Percentiles rank a stretch among this genome's conserved stretches.
These are phyloP conservation scores for Letharia columbiana DNA, from an alignment of 495 filamentous ascomycete genomes.

Conservation along the genomic window DNA sequence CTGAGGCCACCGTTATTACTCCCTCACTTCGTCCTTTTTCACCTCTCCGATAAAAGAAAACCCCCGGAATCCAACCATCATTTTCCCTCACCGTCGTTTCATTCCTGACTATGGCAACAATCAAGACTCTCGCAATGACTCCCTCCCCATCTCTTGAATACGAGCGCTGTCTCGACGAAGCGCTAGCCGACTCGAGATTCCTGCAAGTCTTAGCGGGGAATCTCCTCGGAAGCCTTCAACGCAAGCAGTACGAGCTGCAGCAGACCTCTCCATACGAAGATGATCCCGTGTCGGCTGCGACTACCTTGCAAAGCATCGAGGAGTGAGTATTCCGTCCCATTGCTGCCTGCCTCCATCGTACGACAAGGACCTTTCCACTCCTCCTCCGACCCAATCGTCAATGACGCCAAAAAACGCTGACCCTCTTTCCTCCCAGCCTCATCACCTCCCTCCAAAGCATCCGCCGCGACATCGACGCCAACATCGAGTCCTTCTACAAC, in stretches of 20 bases:
- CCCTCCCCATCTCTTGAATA: not conserved
- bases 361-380: not conserved
- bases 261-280: not conserved
- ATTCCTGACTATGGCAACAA: not conserved
- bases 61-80: not conserved
- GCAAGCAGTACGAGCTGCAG: slow-evolving; percentile 11
- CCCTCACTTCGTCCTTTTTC: not conserved
- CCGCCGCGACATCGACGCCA: slow-evolving; percentile 8
- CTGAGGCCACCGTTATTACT: not conserved
- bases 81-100: not conserved
- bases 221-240: slow-evolving; percentile 10
- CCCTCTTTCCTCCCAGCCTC: not conserved
- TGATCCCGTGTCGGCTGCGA: slow-evolving; percentile 3
- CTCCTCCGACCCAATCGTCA: not conserved
- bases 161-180: slow-evolving; percentile 9
- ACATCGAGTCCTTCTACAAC: slow-evolving; percentile 14
- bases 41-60: not conserved
- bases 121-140: slow-evolving; percentile 6
- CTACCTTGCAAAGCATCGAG: slow-evolving; percentile 4
- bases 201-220: slow-evolving; percentile 10
- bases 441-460: slow-evolving; percentile 13
- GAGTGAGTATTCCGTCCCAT: not conserved
- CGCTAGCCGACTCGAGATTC: slow-evolving; percentile 12
- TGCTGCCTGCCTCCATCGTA: not conserved
- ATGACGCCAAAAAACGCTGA: rapidly evolving